A percentile compares a stretch with the other conserved stretches of the same genome.
phyloP scores from a whole-genome alignment of 1,139 yeast genomes.

The Nakaseomyces sp. region DNA sequence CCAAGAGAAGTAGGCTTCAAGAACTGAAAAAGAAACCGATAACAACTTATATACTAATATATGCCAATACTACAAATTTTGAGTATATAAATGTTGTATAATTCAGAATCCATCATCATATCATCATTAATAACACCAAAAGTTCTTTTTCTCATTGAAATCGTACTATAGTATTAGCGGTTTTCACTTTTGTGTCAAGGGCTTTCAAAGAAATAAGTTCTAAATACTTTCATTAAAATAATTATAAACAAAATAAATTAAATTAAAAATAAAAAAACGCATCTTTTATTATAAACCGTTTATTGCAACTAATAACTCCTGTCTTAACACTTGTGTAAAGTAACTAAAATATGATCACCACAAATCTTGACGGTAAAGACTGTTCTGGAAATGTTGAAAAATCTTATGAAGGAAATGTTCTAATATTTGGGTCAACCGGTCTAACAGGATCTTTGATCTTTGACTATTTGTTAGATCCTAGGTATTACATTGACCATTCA shows the following conservation, averaged over 20 bases:
- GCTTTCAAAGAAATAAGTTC: not conserved
- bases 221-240: not conserved
- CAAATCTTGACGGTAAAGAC: not conserved
- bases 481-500: slow-evolving; percentile 9
- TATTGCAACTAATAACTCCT: too few relatives aligned
- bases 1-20: slow-evolving; percentile 71
- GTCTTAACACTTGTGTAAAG: too few relatives aligned
- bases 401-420: slow-evolving; percentile 9
- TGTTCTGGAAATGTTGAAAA: not conserved
- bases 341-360: not conserved
- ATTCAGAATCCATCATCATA: too few relatives aligned
- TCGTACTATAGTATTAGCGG: not conserved
- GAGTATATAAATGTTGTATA: too few relatives aligned
- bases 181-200: not conserved
- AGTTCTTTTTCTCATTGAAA: too few relatives aligned
- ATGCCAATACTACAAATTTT: too few relatives aligned
- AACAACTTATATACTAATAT: too few relatives aligned
- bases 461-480: slow-evolving; percentile 9
- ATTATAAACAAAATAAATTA: not conserved
- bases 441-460: slow-evolving; percentile 12
- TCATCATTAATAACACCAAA: too few relatives aligned
- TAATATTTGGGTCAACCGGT: slow-evolving; percentile 15
- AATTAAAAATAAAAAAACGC: too few relatives aligned
- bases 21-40: too few relatives aligned
- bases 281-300: too few relatives aligned